Evolutionary conservation across 495 filamentous ascomycete species (phyloP), one percentile per base, ranked within the genome.

Genomic region (Pyrenula aspistea): DNA sequence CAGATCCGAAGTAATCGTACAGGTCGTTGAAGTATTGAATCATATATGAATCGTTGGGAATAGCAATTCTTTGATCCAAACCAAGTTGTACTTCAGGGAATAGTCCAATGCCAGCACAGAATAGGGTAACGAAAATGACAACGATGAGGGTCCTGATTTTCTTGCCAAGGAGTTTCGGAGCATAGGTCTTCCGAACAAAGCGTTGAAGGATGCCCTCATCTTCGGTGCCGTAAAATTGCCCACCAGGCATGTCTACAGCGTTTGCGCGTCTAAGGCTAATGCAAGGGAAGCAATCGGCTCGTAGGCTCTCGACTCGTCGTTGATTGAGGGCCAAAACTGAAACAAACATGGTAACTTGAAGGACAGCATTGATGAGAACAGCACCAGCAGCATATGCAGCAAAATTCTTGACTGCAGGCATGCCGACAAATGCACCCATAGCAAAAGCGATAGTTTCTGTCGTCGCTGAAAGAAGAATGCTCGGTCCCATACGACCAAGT

Each of bases 361-460:
- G 71, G 25, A 97, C 63, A 3, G 94, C 93, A 63, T 98, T 98
- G 76, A 98, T 91, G 61, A 96, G 86, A 11, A 98, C 94, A 3
- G 93, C 93, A 31, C 93, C 93, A 15, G 93, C 91, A 0, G 93
- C 93, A 68, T 98, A 98, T 25, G 91, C 83, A 11, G 93, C 93
- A 68, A 98, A 98, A 65, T 98, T 98, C 55, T 88, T 81, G 36
- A 98, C 93, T 0, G 93, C 93, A 12, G 93, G 93, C 93, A 98
- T 98, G 49, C 89, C 89, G 19, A 96, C 93, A 56, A 91, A 89
- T 22, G 87, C 85, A n/a, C 93, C 93, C 23, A 98, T 71, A 1
- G 88, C 83, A 64, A 98, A 98, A 12, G 91, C 91, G 56, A 91
- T 80, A 0, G 94, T 98, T 68, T 98, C 93, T 0, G 91, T 95